Percentiles rank a stretch among this genome's conserved stretches.
These are phyloP conservation scores for Podila epigama DNA, from an alignment of 192 early-diverging fungal species.

Conservation along the genomic window DNA sequence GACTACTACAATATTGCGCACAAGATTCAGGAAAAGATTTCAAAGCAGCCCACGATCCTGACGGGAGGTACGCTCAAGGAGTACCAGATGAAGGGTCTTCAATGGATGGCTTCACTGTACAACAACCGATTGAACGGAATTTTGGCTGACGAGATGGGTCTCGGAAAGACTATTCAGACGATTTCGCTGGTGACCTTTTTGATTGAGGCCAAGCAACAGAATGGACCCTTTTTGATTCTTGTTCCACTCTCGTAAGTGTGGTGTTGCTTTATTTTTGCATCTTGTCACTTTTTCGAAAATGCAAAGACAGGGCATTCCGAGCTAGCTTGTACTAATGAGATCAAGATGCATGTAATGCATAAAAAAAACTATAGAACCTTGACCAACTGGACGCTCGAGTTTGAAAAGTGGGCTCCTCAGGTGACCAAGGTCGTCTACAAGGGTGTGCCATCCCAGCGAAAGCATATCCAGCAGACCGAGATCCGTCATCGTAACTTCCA, in stretches of 20 bases:
- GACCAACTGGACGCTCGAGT: slow-evolving; percentile 97
- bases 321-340: no score
- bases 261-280: background rate
- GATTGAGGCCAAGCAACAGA: slow-evolving; percentile 93
- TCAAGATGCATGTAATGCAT: no score
- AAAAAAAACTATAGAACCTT: slow-evolving; percentile 81
- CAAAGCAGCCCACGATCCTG: slow-evolving; percentile 82
- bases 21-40: slow-evolving; percentile 77
- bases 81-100: slow-evolving; percentile 93
- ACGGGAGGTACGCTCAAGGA: slow-evolving; percentile 94
- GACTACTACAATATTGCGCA: slow-evolving; percentile 94
- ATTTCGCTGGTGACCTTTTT: slow-evolving; percentile 95
- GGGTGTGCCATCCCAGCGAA: slow-evolving; percentile 80
- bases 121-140: slow-evolving; percentile 99
- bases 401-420: slow-evolving; percentile 97
- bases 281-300: slow-evolving; percentile 54
- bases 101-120: slow-evolving; percentile 99
- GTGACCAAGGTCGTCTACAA: slow-evolving; percentile 93
- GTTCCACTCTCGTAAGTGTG: slow-evolving; percentile 87
- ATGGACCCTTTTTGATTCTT: slow-evolving; percentile 95
- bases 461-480: slow-evolving; percentile 68
- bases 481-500: slow-evolving; percentile 88
- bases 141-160: slow-evolving; percentile 96
- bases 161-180: slow-evolving; percentile 93
- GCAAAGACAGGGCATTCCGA: no score